Percentiles rank a stretch among this genome's conserved stretches.
These are phyloP conservation scores for Mycoemilia scoparia DNA, from an alignment of 192 early-diverging fungal genomes.

Conservation along the genomic window DNA sequence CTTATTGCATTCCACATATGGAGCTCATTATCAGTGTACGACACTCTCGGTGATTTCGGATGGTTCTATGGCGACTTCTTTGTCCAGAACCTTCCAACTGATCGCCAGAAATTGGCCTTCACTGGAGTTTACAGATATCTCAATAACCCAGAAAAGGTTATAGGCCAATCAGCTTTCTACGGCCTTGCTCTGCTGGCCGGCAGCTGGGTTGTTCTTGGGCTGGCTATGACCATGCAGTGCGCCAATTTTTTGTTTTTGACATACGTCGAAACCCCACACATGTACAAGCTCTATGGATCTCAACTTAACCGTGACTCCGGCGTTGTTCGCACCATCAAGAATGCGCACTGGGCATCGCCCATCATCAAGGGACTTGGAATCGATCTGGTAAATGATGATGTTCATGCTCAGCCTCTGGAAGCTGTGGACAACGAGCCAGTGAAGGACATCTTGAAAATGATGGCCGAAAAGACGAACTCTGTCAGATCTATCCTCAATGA, in stretches of 20 bases:
- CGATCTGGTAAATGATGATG: background rate
- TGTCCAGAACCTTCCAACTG: slow-evolving; percentile 45
- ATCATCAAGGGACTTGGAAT: slow-evolving; percentile 24
- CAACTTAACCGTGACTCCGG: slow-evolving; percentile 71
- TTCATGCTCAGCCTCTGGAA: background rate
- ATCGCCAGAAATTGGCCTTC: slow-evolving; percentile 46
- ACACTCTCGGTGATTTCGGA: slow-evolving; percentile 85
- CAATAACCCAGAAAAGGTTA: slow-evolving; percentile 85
- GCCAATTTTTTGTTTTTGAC: slow-evolving; percentile 68
- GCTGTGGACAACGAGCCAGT: slow-evolving; percentile 1
- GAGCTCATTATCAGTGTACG: slow-evolving; percentile 80
- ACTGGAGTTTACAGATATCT: slow-evolving; percentile 87
- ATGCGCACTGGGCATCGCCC: too few relatives aligned
- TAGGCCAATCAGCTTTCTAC: slow-evolving; percentile 90
- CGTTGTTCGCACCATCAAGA: slow-evolving; percentile 35
- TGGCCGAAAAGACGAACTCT: slow-evolving; percentile 43
- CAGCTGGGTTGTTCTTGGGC: slow-evolving; percentile 57
- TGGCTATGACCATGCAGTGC: slow-evolving; percentile 69
- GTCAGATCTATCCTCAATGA: slow-evolving; percentile 41
- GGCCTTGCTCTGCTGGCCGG: slow-evolving; percentile 75
- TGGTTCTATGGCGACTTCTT: slow-evolving; percentile 99
- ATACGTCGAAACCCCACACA: slow-evolving; percentile 85
- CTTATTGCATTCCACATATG: slow-evolving; percentile 79
- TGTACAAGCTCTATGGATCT: slow-evolving; percentile 72
- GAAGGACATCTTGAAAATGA: slow-evolving; percentile 8